Conservation (phyloP, 2,329 filamentous ascomycete species). For the Trichoderma sp. region DNA sequence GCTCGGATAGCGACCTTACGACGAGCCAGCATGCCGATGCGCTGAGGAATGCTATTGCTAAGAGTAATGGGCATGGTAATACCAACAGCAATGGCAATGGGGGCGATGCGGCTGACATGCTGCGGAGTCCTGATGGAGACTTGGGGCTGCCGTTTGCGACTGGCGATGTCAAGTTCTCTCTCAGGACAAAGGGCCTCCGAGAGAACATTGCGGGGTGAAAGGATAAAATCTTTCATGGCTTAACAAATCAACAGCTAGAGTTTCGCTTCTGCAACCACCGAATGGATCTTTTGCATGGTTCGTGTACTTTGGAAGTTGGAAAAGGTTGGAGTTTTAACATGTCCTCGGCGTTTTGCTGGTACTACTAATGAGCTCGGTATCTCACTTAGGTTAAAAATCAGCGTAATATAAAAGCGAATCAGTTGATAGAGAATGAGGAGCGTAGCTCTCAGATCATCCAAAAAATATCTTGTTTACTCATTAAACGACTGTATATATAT, state of each 20-base stretch:
- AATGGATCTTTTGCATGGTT: neutral
- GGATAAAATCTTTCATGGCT: neutral
- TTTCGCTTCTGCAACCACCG: neutral
- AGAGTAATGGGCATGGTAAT: conserved; percentile 30
- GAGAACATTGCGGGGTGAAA: conserved; percentile 42
- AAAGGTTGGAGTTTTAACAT: neutral
- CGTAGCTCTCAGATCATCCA: neutral
- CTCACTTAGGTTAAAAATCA: neutral
- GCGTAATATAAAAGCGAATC: neutral
- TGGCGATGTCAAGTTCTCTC: conserved; percentile 48
- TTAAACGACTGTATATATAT: neutral
- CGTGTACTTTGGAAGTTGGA: neutral
- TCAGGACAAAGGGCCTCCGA: conserved; percentile 58
- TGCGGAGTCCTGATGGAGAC: conserved; percentile 28
- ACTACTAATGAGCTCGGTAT: neutral
- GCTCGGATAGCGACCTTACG: conserved; percentile 45
- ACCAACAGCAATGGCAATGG: conserved; percentile 15
- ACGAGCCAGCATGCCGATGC: conserved; percentile 45
- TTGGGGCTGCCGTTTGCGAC: conserved; percentile 51
- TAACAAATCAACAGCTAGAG: neutral
- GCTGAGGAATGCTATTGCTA: conserved; percentile 41
- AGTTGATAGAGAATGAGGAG: neutral
- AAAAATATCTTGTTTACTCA: neutral
- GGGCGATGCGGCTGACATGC: neutral
- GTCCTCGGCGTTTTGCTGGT: neutral